Base-by-base conservation (phyloP, 345 rosid species). In the Pugionium dolabratum region DNA sequence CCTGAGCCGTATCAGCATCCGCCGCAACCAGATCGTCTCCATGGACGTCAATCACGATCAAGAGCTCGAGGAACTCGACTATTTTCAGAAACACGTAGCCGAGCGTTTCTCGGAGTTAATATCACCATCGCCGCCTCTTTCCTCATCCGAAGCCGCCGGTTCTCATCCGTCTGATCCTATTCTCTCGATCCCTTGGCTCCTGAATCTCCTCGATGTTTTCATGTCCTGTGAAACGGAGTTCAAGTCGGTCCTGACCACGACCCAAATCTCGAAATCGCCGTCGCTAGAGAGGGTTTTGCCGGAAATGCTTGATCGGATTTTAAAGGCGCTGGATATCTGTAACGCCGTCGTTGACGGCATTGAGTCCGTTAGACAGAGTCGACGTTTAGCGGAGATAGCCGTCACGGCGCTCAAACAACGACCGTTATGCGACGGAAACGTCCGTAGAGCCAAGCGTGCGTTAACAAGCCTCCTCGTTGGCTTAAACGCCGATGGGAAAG, bases 191-290 rank as follows among this genome's bases (percentile, higher is more conserved):
- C 57, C 88, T 0, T 94, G 99, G 97, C 76, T 88, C 4, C 79
- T 84, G 9, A 88, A 79, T 54, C 86, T 94, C 65, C 94, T 94
- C 30, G 86, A 90, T 49, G 86, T 75, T 31, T 86, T 86, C 67
- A 74, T 87, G 70, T 94, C 95, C 74, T 94, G 96, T 39, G 96
- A 94, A 43, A 89, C 95, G 0, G 97, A 94, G 73, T 94, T 91
- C 78, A 89, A 94, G 71, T 87, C 93, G 10, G 61, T 84, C 29
- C 61, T 88, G 4, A 44, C 83, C 69, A 78, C 79, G 83, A 83
- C 82, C 26, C 88, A 80, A 59, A 66, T 90, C 73, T 44, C 83
- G 30, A 90, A 85, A 66, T 86, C 99, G 1, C 95, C 97, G 7
- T 86, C 91, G 2, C 73, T 90, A 33, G 95, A 88, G 49, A 91